phyloP scores from a whole-genome alignment of 1,284 basidiomycete genomes.

The Cutaneotrichosporon sp. region DNA sequence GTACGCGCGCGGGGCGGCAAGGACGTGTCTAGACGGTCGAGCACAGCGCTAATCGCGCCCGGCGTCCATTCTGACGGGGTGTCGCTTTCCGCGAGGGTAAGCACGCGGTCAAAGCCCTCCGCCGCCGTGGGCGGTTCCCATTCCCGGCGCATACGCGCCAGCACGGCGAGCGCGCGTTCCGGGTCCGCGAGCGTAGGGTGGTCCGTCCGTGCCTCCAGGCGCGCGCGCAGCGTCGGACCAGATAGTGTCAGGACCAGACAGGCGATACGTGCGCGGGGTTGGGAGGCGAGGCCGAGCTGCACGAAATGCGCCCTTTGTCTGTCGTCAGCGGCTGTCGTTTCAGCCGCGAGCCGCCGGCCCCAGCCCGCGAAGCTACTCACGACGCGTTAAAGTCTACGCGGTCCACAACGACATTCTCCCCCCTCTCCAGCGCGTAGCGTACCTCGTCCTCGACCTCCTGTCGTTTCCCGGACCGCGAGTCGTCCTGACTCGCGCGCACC shows the following conservation, averaged over 20 bases:
- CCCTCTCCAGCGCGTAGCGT: conserved; percentile 23
- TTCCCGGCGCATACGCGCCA: conserved; percentile 31
- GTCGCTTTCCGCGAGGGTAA: conserved; percentile 2
- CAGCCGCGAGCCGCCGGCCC: not conserved
- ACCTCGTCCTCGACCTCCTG: conserved; percentile 42
- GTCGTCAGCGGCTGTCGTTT: conserved; percentile 1
- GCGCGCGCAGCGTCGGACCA: conserved; percentile 22
- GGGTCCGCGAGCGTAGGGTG: conserved; percentile 44
- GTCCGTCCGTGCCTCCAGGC: conserved; percentile 26
- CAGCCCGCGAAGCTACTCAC: too few relatives aligned
- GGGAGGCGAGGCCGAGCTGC: conserved; percentile 20
- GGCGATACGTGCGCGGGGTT: conserved; percentile 19
- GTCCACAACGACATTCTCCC: conserved; percentile 44
- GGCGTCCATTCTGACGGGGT: not conserved
- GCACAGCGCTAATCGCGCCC: not conserved
- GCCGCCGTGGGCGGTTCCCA: conserved; percentile 25
- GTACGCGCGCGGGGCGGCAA: not conserved
- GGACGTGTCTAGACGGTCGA: not conserved
- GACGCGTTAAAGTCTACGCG: conserved; percentile 41
- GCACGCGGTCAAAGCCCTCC: conserved; percentile 15
- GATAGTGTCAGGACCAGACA: conserved; percentile 25
- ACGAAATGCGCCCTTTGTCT: conserved; percentile 47
- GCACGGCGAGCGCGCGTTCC: conserved; percentile 34
- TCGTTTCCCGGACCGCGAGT: conserved; percentile 32
- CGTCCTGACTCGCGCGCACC: conserved; percentile 46